A percentile compares a stretch with the other conserved stretches of the same genome.
Evolutionary conservation across 805 yeast species (phyloP).

Genomic region (Saturnispora silvae): DNA sequence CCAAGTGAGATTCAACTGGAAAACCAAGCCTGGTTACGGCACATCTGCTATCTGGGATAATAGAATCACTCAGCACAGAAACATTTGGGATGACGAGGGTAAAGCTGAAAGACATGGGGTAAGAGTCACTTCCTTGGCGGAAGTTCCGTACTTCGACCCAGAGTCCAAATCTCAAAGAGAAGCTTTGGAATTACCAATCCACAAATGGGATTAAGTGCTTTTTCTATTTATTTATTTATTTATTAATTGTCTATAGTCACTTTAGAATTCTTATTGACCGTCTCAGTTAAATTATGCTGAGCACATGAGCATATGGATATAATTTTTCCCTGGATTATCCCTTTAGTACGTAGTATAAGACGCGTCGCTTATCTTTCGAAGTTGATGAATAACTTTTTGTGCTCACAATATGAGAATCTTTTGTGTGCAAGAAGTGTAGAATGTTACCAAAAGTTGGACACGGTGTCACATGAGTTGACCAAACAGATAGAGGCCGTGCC

Average conservation of each 20-base stretch:
- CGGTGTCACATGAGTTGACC: neutral
- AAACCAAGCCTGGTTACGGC: conserved; percentile 28
- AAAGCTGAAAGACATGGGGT: conserved; percentile 39
- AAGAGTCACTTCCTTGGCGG: conserved; percentile 45
- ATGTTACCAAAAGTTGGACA: neutral
- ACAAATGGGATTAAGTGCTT: conserved; percentile 1
- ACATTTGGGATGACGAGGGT: conserved; percentile 34
- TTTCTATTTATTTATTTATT: too few relatives aligned
- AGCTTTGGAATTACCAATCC: conserved; percentile 3
- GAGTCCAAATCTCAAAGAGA: conserved; percentile 15
- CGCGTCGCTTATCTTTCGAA: too few relatives aligned
- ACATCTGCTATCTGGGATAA: conserved; percentile 42
- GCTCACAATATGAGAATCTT: neutral
- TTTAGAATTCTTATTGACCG: too few relatives aligned
- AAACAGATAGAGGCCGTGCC: conserved; percentile 1
- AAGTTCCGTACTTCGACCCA: conserved; percentile 40
- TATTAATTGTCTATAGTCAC: too few relatives aligned
- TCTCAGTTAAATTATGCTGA: too few relatives aligned
- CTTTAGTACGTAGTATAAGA: too few relatives aligned
- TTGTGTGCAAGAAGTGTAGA: neutral
- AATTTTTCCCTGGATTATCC: too few relatives aligned
- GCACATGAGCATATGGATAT: too few relatives aligned
- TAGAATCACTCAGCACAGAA: conserved; percentile 34
- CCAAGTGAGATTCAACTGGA: conserved; percentile 44
- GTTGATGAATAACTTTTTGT: neutral